A percentile compares a stretch with the other conserved stretches of the same genome.
These are phyloP conservation scores for Viola pubescens DNA, from an alignment of 441 rosid species.

Conservation along the genomic window DNA sequence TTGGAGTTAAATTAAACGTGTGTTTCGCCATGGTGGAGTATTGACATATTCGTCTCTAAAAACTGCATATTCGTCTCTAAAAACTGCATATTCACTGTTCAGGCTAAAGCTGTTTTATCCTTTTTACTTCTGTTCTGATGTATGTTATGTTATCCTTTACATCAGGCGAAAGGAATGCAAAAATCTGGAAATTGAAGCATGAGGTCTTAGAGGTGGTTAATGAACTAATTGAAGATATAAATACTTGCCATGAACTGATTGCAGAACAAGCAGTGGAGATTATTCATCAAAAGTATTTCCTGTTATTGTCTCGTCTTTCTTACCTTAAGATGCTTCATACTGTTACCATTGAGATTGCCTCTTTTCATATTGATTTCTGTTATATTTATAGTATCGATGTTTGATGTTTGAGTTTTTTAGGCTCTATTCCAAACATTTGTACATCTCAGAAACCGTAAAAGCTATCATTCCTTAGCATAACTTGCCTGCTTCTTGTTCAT, in stretches of 20 bases:
- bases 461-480: too few relatives aligned
- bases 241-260: conserved; percentile 73
- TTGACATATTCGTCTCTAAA: background rate
- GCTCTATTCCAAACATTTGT: background rate
- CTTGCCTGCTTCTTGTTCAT: too few relatives aligned
- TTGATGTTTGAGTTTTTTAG: background rate
- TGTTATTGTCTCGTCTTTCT: background rate
- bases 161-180: conserved; percentile 69
- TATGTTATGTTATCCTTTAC: conserved; percentile 8
- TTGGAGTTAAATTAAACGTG: too few relatives aligned
- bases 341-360: background rate
- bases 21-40: too few relatives aligned
- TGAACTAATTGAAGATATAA: conserved; percentile 66
- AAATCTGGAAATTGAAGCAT: conserved; percentile 69
- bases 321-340: background rate
- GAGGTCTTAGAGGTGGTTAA: conserved; percentile 71
- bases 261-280: conserved; percentile 86
- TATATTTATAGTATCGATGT: background rate
- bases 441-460: too few relatives aligned
- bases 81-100: background rate
- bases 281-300: conserved; percentile 71
- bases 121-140: background rate
- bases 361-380: background rate
- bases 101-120: background rate
- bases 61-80: background rate